These are phyloP conservation scores for Fusarium irregulare DNA, from an alignment of 2,329 filamentous ascomycete genomes.

Conservation along the genomic window DNA sequence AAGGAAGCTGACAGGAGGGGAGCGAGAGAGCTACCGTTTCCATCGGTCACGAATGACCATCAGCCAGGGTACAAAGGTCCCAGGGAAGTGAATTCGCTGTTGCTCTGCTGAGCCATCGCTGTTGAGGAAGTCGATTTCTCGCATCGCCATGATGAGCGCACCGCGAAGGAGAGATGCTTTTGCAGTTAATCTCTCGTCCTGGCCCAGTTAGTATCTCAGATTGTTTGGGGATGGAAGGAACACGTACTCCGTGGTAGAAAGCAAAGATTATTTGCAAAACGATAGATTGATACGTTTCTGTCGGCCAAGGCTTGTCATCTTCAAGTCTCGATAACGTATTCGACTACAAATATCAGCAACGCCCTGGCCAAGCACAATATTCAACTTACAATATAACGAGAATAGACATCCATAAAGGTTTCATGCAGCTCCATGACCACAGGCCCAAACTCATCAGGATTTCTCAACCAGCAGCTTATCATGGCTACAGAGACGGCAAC, in stretches of 20 bases:
- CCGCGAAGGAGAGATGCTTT: constrained; percentile 50
- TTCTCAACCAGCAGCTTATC: constrained; percentile 54
- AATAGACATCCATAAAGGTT: constrained; percentile 47
- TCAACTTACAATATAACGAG: constrained; percentile 46
- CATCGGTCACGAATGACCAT: constrained; percentile 49
- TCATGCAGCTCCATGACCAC: constrained; percentile 49
- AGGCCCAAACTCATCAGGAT: constrained; percentile 43
- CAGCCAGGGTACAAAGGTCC: constrained; percentile 53
- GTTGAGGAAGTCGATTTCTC: constrained; percentile 53
- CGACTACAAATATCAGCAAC: constrained; percentile 11
- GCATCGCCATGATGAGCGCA: constrained; percentile 50
- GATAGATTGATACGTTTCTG: constrained; percentile 50
- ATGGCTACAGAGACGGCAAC: constrained; percentile 50
- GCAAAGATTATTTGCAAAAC: constrained; percentile 55
- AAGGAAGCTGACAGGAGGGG: background rate
- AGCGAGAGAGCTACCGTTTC: constrained; percentile 47
- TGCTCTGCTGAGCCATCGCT: constrained; percentile 51
- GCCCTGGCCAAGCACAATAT: too few species aligned
- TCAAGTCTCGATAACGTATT: constrained; percentile 27
- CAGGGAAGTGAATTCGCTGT: constrained; percentile 50
- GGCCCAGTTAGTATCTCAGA: constrained; percentile 5
- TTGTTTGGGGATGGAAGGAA: too few species aligned
- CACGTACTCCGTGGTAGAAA: constrained; percentile 50
- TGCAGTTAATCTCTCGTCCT: constrained; percentile 50
- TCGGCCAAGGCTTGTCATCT: constrained; percentile 43